These are phyloP conservation scores for Mycena olivaceomarginata DNA, from an alignment of 768 basidiomycete species.

Conservation along the genomic window DNA sequence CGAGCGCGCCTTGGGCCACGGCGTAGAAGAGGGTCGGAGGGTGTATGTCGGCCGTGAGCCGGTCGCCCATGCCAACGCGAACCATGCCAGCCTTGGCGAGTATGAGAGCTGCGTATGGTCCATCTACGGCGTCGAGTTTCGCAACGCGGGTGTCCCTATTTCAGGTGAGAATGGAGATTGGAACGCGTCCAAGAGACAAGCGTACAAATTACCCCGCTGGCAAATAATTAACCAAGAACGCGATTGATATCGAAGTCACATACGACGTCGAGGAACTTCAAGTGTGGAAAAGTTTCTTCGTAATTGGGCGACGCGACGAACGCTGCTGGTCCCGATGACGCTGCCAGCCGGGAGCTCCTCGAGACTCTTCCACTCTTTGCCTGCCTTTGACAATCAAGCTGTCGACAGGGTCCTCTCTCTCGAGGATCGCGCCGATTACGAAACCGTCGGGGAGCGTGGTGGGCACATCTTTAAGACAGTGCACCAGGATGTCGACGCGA, in stretches of 20 bases:
- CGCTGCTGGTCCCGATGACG: conserved; percentile 95
- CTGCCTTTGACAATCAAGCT: conserved; percentile 91
- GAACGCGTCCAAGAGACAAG: conserved; percentile 37
- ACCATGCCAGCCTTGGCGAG: conserved; percentile 95
- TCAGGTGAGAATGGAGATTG: conserved; percentile 22
- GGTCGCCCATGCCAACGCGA: conserved; percentile 84
- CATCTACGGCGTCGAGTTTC: conserved; percentile 91
- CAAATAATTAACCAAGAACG: conserved; percentile 13
- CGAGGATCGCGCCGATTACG: conserved; percentile 87
- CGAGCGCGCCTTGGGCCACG: conserved; percentile 96
- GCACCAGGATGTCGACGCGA: conserved; percentile 93
- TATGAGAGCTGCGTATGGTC: conserved; percentile 92
- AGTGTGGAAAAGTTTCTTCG: conserved; percentile 82
- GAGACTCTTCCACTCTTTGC: conserved; percentile 78
- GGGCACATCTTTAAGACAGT: conserved; percentile 95
- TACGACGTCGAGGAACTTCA: conserved; percentile 93
- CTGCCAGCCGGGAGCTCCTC: conserved; percentile 91
- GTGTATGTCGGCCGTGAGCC: conserved; percentile 83
- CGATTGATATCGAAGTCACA: conserved; percentile 52
- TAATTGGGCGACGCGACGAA: conserved; percentile 93
- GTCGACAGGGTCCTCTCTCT: conserved; percentile 93
- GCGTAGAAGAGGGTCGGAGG: conserved; percentile 90
- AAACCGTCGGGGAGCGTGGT: conserved; percentile 91
- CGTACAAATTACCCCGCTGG: conserved; percentile 92
- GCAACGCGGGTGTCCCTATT: conserved; percentile 91